Evolutionary conservation across 352 stramenopile species (phyloP).

Genomic region (Phytopythium mirpurense): DNA sequence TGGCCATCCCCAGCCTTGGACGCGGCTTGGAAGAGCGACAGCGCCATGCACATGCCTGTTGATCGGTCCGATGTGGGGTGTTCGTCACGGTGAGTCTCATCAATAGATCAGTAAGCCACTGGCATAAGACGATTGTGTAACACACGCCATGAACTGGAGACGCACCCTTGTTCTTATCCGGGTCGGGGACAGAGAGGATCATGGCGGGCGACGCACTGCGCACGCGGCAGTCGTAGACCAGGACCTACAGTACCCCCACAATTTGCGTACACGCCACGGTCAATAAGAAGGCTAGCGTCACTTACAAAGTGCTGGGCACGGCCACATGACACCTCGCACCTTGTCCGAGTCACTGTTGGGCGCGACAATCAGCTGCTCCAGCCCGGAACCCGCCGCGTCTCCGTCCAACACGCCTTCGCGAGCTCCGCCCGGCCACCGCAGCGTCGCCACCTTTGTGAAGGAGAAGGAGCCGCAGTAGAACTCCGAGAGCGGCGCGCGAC

Average conservation of each 20-base stretch:
- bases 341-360: slow-evolving; percentile 37
- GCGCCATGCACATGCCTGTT: slow-evolving; percentile 29
- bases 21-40: slow-evolving; percentile 23
- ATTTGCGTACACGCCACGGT: too few relatives aligned
- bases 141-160: background rate
- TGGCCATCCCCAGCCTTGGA: background rate
- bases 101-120: too few relatives aligned
- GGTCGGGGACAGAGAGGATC: slow-evolving; percentile 23
- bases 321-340: too few relatives aligned
- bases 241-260: too few relatives aligned
- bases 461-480: slow-evolving; percentile 63
- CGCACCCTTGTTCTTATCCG: slow-evolving; percentile 25
- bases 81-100: slow-evolving; percentile 4
- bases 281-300: too few relatives aligned
- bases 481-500: slow-evolving; percentile 19
- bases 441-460: slow-evolving; percentile 54
- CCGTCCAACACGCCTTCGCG: background rate
- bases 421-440: slow-evolving; percentile 24
- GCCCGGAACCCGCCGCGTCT: background rate
- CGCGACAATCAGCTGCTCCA: slow-evolving; percentile 29
- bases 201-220: slow-evolving; percentile 20
- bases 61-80: slow-evolving; percentile 54
- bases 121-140: background rate
- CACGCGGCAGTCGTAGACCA: slow-evolving; percentile 41
- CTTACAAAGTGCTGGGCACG: too few relatives aligned